phyloP scores from a whole-genome alignment of 306 rosid genomes.

The Sicyos edulis region DNA sequence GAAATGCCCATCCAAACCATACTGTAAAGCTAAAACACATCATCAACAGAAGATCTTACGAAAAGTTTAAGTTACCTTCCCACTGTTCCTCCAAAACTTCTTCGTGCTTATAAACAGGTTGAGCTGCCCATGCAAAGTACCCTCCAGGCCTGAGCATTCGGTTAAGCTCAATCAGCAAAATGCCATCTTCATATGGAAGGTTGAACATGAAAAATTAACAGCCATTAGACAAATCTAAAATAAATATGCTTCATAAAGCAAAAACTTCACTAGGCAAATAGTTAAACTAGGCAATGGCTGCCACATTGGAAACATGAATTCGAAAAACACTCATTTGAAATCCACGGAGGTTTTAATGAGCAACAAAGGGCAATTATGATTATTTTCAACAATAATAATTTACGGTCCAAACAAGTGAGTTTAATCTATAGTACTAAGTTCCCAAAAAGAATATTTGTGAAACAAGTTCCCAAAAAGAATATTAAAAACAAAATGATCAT shows the following conservation, averaged over 20 bases:
- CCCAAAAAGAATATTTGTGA: too few species aligned
- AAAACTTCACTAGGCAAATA: background rate
- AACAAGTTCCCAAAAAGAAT: too few species aligned
- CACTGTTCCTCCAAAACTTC: constrained; percentile 64
- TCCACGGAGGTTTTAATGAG: background rate
- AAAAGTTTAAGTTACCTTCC: constrained; percentile 48
- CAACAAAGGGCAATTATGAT: background rate
- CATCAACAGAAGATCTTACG: background rate
- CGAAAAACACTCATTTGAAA: background rate
- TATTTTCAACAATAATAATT: background rate
- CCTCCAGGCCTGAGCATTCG: constrained; percentile 87
- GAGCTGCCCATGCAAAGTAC: constrained; percentile 90
- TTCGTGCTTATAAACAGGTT: constrained; percentile 75
- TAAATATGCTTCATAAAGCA: constrained; percentile 7
- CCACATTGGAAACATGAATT: constrained; percentile 4
- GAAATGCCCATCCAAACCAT: background rate
- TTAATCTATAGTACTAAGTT: background rate
- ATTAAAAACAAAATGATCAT: too few species aligned
- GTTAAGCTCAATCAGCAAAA: constrained; percentile 78
- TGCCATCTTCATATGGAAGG: constrained; percentile 58
- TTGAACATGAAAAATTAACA: constrained; percentile 17
- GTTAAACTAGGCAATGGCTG: background rate
- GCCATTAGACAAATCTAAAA: background rate
- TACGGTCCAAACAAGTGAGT: too few species aligned
- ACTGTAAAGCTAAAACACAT: background rate